Evolutionary conservation across 164 flowering plant species (phyloP), one percentile per base, ranked within the genome.

Genomic region (Warburgia ugandensis): DNA sequence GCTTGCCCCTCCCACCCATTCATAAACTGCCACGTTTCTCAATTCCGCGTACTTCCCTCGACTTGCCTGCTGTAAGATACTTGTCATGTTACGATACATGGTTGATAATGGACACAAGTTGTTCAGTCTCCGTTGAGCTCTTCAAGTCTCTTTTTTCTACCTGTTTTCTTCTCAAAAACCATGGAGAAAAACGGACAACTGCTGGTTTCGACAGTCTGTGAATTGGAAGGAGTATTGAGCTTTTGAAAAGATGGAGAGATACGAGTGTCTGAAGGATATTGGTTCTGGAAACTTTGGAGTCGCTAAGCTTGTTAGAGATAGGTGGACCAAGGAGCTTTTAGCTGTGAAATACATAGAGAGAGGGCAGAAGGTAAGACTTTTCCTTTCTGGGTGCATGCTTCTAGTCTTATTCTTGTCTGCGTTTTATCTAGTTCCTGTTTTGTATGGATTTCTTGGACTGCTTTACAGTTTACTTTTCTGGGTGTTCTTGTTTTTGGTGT

Each of bases 331-430:
- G n/a, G 81, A 83, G 47, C 67, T 78, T 6, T 61, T 69, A 50
- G 91, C 91, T 53, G 79, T 83, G 19, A 83, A 83, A 67, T 78
- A 66, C 52, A 83, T 80, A 10, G 86, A 83, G 69, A 76, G 91
- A 72, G 91, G 91, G 31, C 68, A 56, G 14, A 83, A 73, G 84
- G 89, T 82, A 3, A 41, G 57, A 17, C 29, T 12, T 67, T 62
- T 27, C 1, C 3, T 21, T 17, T 25, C 23, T 21, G 5, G 4
- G 12, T 2, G 12, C 20, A 10, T 22, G 20, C 20, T 16, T 7
- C 20, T 16, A 3, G 26, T 1, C 54, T 46, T 43, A 28, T 48
- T 20, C 21, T 42, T 54, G n/a, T 17, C 1, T 45, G 17, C 2
- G 12, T 45, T 36, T 28, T 1, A 35, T 8, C 5, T 13, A 14